phyloP scores from a whole-genome alignment of 225 moss, liverwort and hornwort species.

The Pleurozium schreberi region DNA sequence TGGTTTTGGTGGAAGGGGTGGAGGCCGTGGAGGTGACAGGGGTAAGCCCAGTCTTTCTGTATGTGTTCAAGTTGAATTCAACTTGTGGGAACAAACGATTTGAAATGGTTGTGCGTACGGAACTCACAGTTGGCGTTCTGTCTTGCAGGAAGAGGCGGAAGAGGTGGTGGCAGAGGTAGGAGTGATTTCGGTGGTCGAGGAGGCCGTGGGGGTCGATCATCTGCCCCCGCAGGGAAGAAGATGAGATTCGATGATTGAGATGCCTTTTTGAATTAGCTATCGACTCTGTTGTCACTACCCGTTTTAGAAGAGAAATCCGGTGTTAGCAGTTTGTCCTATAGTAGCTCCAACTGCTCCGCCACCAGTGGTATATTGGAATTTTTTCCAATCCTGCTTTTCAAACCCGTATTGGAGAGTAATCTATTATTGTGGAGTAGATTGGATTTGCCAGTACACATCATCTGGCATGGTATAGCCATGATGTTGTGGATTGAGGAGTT shows the following conservation, averaged over 20 bases:
- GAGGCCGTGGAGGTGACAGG: slow-evolving; percentile 21
- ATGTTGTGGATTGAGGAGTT: background rate
- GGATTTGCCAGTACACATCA: background rate
- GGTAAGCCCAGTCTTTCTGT: background rate
- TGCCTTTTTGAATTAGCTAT: background rate
- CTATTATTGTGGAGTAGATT: background rate
- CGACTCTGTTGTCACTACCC: background rate
- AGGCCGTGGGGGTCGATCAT: slow-evolving; percentile 10
- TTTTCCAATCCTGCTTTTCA: background rate
- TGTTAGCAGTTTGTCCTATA: background rate
- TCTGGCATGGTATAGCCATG: background rate
- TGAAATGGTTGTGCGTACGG: background rate
- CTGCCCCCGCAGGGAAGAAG: slow-evolving; percentile 20
- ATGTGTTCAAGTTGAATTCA: background rate
- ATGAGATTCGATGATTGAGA: slow-evolving; percentile 21
- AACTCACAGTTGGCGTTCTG: background rate
- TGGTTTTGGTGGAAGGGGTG: slow-evolving; percentile 28
- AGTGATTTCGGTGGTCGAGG: slow-evolving; percentile 24
- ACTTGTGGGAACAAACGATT: background rate
- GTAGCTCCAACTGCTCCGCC: background rate
- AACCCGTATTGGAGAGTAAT: background rate
- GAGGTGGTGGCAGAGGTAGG: slow-evolving; percentile 23
- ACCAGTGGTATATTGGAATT: background rate
- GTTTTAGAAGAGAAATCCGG: background rate
- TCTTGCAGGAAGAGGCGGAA: slow-evolving; percentile 27